Evolutionary conservation across 2,329 filamentous ascomycete species (phyloP).

Genomic region (Arthrobotrys megalospora): DNA sequence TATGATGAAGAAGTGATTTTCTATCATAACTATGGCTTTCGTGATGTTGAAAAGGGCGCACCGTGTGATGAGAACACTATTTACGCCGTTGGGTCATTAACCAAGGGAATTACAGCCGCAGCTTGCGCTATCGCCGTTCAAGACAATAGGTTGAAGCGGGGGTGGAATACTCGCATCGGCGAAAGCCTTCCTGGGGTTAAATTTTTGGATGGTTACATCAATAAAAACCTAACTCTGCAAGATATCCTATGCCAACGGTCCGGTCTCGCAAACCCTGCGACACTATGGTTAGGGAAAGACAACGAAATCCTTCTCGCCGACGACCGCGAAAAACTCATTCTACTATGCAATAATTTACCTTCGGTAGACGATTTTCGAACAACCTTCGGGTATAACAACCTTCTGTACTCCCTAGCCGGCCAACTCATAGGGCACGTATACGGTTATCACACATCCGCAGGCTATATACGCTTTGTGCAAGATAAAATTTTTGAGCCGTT

Average conservation of each 20-base stretch:
- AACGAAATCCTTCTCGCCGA: conserved; percentile 9
- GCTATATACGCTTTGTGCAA: too few relatives aligned
- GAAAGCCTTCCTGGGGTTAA: not conserved
- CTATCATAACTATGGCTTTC: too few relatives aligned
- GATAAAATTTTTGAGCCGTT: too few relatives aligned
- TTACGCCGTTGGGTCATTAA: conserved; percentile 14
- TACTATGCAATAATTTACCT: conserved; percentile 5
- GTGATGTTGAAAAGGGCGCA: too few relatives aligned
- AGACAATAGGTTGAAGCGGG: not conserved
- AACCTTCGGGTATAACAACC: conserved; percentile 15
- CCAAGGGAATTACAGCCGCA: conserved; percentile 14
- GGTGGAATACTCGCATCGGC: not conserved
- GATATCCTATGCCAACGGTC: conserved; percentile 18
- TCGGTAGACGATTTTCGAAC: conserved; percentile 7
- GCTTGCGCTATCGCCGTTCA: conserved; percentile 6
- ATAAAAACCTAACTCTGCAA: not conserved
- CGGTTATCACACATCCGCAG: not conserved
- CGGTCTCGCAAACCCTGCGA: conserved; percentile 4
- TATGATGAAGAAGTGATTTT: too few relatives aligned
- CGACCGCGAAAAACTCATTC: not conserved
- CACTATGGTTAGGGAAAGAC: conserved; percentile 13
- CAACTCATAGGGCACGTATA: not conserved
- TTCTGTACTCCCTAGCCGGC: conserved; percentile 9
- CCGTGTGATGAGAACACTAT: conserved; percentile 10
- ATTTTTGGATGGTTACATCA: not conserved